phyloP scores from a whole-genome alignment of 192 early-diverging fungal genomes.

The Umbelopsis sp. region DNA sequence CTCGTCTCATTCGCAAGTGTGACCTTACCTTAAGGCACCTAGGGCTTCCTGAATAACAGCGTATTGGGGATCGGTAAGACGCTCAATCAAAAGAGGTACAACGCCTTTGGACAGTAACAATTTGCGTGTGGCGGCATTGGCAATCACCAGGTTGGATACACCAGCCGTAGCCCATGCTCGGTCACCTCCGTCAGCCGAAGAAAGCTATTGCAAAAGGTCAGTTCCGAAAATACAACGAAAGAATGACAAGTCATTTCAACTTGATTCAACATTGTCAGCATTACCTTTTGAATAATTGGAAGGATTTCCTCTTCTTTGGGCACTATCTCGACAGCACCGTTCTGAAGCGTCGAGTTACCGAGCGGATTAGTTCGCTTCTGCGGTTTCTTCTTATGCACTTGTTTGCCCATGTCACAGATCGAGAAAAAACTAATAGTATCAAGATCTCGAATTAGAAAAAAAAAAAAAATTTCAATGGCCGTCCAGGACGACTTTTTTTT shows the following conservation, averaged over 20 bases:
- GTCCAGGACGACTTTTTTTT: constrained; percentile 10
- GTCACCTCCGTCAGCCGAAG: constrained; percentile 69
- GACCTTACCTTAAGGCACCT: constrained; percentile 65
- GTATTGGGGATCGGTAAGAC: constrained; percentile 69
- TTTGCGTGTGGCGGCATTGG: constrained; percentile 64
- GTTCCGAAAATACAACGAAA: background rate
- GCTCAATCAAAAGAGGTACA: constrained; percentile 65
- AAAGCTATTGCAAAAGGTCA: constrained; percentile 48
- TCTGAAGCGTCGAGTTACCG: background rate
- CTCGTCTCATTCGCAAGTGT: background rate
- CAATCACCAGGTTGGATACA: constrained; percentile 77
- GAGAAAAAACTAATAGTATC: background rate
- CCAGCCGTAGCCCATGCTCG: constrained; percentile 89
- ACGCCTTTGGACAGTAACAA: constrained; percentile 77
- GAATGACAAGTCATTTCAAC: background rate
- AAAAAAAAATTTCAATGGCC: constrained; percentile 22
- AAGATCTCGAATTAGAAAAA: background rate
- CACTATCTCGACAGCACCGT: constrained; percentile 3
- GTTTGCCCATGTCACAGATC: background rate
- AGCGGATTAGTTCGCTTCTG: constrained; percentile 8
- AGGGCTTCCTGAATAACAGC: constrained; percentile 75
- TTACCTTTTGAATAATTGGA: constrained; percentile 26
- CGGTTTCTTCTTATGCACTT: constrained; percentile 9
- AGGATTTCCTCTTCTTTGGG: constrained; percentile 23
- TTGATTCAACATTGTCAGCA: background rate